Percentiles rank a stretch among this genome's conserved stretches.
phyloP scores from a whole-genome alignment of 2,329 filamentous ascomycete species.

The Exophiala sp. region DNA sequence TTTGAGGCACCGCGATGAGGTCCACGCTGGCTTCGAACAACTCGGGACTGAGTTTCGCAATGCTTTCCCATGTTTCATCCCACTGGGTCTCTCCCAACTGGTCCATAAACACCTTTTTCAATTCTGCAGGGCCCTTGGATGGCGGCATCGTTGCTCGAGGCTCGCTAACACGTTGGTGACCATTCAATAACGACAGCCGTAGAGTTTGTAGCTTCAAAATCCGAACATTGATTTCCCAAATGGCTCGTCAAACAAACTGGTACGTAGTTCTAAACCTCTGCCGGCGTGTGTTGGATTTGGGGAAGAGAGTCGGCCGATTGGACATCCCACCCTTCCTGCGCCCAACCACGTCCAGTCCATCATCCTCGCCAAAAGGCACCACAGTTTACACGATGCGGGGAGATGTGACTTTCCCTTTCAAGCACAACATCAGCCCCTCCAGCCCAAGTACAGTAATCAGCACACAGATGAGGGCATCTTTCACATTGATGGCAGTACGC shows the following conservation, averaged over 20 bases:
- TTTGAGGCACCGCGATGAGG: slow-evolving; percentile 16
- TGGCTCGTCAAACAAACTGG: too few species aligned
- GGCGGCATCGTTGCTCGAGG: background rate
- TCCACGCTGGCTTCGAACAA: slow-evolving; percentile 16
- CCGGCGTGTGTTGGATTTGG: too few species aligned
- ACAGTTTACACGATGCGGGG: background rate
- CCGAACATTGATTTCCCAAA: too few species aligned
- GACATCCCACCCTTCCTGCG: too few species aligned
- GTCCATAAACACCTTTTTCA: slow-evolving; percentile 12
- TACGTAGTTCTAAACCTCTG: too few species aligned
- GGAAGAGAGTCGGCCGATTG: too few species aligned
- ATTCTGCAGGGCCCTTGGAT: slow-evolving; percentile 4
- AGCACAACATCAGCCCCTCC: background rate
- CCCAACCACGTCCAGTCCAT: too few species aligned
- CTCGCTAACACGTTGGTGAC: background rate
- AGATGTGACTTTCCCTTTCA: background rate
- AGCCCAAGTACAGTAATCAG: background rate
- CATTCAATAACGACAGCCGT: too few species aligned
- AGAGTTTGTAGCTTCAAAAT: too few species aligned
- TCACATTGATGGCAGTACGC: too few species aligned
- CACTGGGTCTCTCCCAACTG: slow-evolving; percentile 14
- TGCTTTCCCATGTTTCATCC: slow-evolving; percentile 20
- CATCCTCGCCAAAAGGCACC: background rate
- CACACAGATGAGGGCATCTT: too few species aligned
- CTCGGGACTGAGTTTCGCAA: slow-evolving; percentile 17